Evolutionary conservation across 495 filamentous ascomycete species (phyloP), one percentile per base, ranked within the genome.

Genomic region (Aspergillus bertholletiae): DNA sequence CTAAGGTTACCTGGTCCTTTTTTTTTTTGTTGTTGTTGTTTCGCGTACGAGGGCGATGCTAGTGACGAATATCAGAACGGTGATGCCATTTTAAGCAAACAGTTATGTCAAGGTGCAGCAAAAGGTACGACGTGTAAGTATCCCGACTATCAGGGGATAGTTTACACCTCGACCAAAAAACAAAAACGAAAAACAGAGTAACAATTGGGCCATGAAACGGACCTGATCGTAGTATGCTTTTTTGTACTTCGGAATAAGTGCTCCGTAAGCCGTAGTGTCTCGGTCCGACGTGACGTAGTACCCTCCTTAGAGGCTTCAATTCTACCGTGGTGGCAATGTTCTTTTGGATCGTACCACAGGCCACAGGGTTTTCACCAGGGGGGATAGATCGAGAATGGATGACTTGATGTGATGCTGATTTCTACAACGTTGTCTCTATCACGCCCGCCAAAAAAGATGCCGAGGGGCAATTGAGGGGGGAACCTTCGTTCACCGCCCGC

Each of bases 391-490:
- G 22, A 15, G 7, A 22, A 18, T 20, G n/a, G n/a, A 43, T 43
- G 17, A 1, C 8, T 8, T 22, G 39, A 21, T 43, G 39, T 20
- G 39, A 43, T 43, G 39, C 34, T 53, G 44, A 55, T 51, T 50
- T 54, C 56, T 46, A 40, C 37, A 49, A 15, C 17, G 21, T 15
- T 27, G 17, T 20, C 49, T 23, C 11, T 37, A 18, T 22, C 43
- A 18, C 21, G 15, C 17, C 23, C 46, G 18, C 28, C 34, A 37
- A 49, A 56, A n/a, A 53, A 20, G 47, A 39, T 49, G 57, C 53
- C 53, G 57, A 60, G 57, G 57, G 41, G 49, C 48, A 53, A 27
- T 46, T 48, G 46, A 30, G n/a, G 47, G 47, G 47, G 21, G 34
- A n/a, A 2, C 26, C 8, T 28, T 28, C n/a, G 12, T n/a, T 50